These are phyloP conservation scores for Musa schizocarpa DNA, from an alignment of 176 grass and related monocot species.

Conservation along the genomic window DNA sequence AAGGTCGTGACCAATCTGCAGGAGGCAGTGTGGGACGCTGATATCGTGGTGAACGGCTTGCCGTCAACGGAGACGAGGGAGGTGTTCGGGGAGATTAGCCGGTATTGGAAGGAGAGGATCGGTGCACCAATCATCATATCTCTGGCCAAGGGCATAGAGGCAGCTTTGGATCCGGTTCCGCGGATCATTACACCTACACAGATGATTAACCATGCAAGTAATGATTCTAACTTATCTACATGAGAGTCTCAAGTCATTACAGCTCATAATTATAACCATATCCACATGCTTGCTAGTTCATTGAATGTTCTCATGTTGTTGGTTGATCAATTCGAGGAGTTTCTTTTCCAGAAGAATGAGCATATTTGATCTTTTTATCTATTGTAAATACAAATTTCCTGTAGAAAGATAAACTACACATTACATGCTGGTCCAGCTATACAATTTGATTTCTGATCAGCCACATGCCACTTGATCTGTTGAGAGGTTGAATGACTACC, in stretches of 20 bases:
- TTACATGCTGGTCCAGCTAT: too few species aligned
- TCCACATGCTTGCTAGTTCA: background rate
- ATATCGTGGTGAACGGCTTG: conserved; percentile 87
- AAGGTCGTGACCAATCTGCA: conserved; percentile 98
- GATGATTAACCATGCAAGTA: conserved; percentile 94
- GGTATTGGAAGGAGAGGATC: conserved; percentile 93
- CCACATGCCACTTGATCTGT: background rate
- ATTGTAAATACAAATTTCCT: too few species aligned
- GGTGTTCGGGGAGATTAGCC: conserved; percentile 71
- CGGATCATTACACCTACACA: conserved; percentile 92
- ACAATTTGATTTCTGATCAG: background rate
- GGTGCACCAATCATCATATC: conserved; percentile 61
- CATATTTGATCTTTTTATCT: too few species aligned
- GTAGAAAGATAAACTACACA: too few species aligned
- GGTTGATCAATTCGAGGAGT: background rate
- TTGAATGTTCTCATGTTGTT: background rate
- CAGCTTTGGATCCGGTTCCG: conserved; percentile 64
- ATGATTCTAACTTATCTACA: conserved; percentile 11
- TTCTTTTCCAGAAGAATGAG: too few species aligned
- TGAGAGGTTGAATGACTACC: background rate
- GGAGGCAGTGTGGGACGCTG: conserved; percentile 97
- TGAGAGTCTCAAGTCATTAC: background rate
- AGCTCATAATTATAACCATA: too few species aligned
- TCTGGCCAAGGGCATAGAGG: conserved; percentile 91
- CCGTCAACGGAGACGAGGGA: conserved; percentile 86